Evolutionary conservation across 108 stramenopile species (phyloP), one percentile per base, ranked within the genome.

Genomic region (Discostella stelligeroides): DNA sequence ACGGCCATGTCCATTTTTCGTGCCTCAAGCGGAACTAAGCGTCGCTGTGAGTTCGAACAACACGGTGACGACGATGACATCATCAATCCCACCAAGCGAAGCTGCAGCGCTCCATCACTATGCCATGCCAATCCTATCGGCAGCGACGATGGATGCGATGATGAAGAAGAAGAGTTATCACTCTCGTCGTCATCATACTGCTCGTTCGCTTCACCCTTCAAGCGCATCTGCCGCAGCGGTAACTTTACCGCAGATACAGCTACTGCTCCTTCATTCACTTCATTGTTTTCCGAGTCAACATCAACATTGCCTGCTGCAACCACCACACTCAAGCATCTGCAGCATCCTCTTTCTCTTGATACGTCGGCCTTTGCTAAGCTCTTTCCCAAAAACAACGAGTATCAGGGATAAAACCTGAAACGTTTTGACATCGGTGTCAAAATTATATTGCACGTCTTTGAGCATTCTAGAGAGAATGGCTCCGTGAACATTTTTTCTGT

Each of bases 51-150:
- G 15, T 45, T 45, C 2, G 68, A 68, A 21, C 11, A 55, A 25
- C 42, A 68, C 24, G 27, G 29, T 7, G 18, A 25, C 3, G 53
- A 54, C 20, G 53, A 28, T 21, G 27, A 54, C 1, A 54, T 28
- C 20, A 54, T 7, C 12, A 54, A 23, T 10, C 20, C 18, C 53
- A 45, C 43, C 43, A 45, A 45, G 43, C 43, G 43, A 13, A 45
- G 43, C 13, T 45, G 43, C 43, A 45, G 15, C n/a, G 43, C 43
- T 45, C 34, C 34, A 34, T 34, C 6, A 6, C 3, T 75, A 30
- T 45, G 59, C 51, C 73, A 59, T 25, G 73, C 73, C 30, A 75
- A 75, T 48, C 73, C 73, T 40, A 67, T 75, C 50, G 25, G 60
- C 1, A 46, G 73, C 17, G 38, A 46, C 15, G 66, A 58, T 37